phyloP scores from a whole-genome alignment of 2,329 filamentous ascomycete genomes.

The Microsporum ferrugineum region DNA sequence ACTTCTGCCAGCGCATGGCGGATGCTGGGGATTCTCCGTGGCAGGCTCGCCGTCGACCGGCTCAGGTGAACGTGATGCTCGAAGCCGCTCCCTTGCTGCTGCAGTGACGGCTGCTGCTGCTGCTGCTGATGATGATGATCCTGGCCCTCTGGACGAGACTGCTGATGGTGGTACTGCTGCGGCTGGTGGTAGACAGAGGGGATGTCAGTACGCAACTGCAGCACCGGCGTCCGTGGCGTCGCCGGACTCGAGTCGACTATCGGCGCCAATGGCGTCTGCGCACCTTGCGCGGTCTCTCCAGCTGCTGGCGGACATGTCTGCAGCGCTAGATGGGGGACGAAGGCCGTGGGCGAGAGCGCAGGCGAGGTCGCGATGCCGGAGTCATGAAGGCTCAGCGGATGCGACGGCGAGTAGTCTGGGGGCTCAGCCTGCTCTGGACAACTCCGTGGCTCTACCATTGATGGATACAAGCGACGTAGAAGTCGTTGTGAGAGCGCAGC shows the following conservation, averaged over 20 bases:
- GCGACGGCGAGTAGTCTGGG: background rate
- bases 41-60: slow-evolving; percentile 33
- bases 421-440: background rate
- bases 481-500: background rate
- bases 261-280: background rate
- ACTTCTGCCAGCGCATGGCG: slow-evolving; percentile 27
- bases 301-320: background rate
- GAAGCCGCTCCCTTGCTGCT: background rate
- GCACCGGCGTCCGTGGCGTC: slow-evolving; percentile 9
- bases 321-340: background rate
- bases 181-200: slow-evolving; percentile 3
- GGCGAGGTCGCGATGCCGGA: background rate
- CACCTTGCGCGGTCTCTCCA: background rate
- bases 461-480: background rate
- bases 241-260: background rate
- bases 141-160: background rate
- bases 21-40: slow-evolving; percentile 35
- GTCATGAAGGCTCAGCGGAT: background rate
- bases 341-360: background rate
- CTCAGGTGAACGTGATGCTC: slow-evolving; percentile 32
- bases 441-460: slow-evolving; percentile 2
- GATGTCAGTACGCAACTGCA: slow-evolving; percentile 11
- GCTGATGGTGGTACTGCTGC: background rate
- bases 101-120: background rate
- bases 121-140: background rate